Evolutionary conservation across 371 early-diverging fungal genomes (phyloP), one percentile per base, ranked within the genome.

Genomic region (Mortierella sp.): DNA sequence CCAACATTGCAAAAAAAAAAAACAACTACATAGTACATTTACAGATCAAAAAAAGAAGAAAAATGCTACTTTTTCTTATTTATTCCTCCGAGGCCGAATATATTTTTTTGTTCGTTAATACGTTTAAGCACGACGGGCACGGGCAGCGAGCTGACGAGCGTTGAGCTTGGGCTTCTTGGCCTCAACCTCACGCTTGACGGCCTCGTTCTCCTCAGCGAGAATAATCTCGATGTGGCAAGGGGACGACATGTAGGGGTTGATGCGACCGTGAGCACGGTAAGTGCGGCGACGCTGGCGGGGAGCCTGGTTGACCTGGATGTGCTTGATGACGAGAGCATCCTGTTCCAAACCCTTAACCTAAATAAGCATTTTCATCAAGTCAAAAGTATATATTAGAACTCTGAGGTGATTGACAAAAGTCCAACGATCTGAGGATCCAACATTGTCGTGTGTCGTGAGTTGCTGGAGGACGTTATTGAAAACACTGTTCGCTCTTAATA

Each of bases 181-280:
- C 77, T 86, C 82, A 82, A 90, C 90, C 78, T 89, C 90, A 72
- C 87, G 89, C 84, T 91, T 90, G 78, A 93, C 93, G 55, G 87
- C 91, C 87, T 92, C 91, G 76, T 89, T 91, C 85, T 92, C 93
- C 90, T 96, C 97, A 59, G 92, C 88, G 77, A 95, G 89, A 77
- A 95, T 93, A 70, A 99, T 86, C 90, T 99, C 97, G 79, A 99
- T 92, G 92, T 99, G 99, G 92, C 96, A 98, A 51, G 99, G 99
- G 87, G 91, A 92, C 85, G 91, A 91, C 95, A 96, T 96, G 95
- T 96, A 99, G 69, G 99, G 86, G 91, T 92, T 91, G 83, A 77
- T 83, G 87, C 99, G 93, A 90, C 99, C 99, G 92, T 99, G 98
- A 80, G 99, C 99, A 89, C 99, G 95, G 94, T 95, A 98, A 59